phyloP scores from a whole-genome alignment of 768 basidiomycete genomes.

The Dacryopinax primogenitus region DNA sequence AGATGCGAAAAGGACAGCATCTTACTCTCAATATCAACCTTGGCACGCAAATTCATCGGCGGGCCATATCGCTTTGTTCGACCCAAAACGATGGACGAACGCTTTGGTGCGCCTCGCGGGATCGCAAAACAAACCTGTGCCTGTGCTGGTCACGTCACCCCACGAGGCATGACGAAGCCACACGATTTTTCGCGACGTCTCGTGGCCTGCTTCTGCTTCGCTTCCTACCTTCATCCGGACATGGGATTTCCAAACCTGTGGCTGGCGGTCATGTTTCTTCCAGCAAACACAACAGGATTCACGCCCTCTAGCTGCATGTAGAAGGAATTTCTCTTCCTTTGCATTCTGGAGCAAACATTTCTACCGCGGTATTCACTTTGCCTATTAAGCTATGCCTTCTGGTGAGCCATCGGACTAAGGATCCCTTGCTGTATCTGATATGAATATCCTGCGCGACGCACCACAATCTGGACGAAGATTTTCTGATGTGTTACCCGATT shows the following conservation, averaged over 20 bases:
- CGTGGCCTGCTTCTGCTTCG: slow-evolving; percentile 6
- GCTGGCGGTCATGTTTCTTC: neutral
- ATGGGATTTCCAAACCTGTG: neutral
- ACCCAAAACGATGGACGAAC: neutral
- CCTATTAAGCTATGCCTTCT: neutral
- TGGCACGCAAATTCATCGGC: neutral
- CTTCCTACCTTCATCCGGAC: slow-evolving; percentile 7
- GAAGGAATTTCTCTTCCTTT: neutral
- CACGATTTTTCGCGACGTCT: neutral
- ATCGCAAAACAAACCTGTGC: neutral
- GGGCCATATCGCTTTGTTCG: neutral
- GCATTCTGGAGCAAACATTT: neutral
- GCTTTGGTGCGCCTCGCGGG: slow-evolving; percentile 3
- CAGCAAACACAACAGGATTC: neutral
- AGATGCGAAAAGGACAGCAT: neutral
- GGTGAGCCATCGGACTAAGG: neutral
- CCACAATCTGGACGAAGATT: neutral
- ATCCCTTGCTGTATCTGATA: neutral
- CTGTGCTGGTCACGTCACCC: neutral
- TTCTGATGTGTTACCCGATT: neutral
- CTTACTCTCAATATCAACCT: neutral
- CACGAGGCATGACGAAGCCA: neutral
- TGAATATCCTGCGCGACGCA: neutral
- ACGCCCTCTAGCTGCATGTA: neutral
- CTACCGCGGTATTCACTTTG: slow-evolving; percentile 3